Base-by-base conservation (phyloP, 345 rosid genomes). In the Brassica incana region DNA sequence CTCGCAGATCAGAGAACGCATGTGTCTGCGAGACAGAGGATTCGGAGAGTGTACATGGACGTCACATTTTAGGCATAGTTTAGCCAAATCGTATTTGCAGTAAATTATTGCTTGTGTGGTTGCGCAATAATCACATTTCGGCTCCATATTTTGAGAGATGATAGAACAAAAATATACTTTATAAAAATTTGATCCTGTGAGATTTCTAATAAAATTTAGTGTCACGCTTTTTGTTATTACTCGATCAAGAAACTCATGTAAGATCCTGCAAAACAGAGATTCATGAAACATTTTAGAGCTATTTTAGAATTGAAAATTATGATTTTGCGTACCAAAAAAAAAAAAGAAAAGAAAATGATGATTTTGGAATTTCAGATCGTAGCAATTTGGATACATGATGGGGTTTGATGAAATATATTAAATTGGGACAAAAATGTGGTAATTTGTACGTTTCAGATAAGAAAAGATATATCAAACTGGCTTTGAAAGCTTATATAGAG, bases 1-100 rank as follows among this genome's bases (percentile, higher is more conserved):
- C 8, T 88, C 86, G 50, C 98, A 94, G 1, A 92, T 69, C 71
- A 90, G 84, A 1, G 90, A 88, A 6, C 97, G 92, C 6, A 80
- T 73, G 65, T 92, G 98, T 33, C 87, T 86, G 0, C 85, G 80
- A 0, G 97, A 88, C 38, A 94, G 68, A 5, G 83, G 73, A 78
- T 92, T 94, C 10, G 90, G 97, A 18, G 90, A 85, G 82, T 94
- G 95, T 12, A 94, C 85, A 14, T 71, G 76, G 30, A 82, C 77
- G 66, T 94, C 98, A 25, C 97, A 94, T n/a, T 77, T 71, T 32
- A 90, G 65, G 56, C 98, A 94, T 48, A 92, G 85, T 78, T 82
- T 84, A 20, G 97, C 95, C 10, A 80, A 75, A 78, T 91, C 97
- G 4, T 95, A 75, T 75, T 88, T 85, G 81, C 97, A 94, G 77